Base-by-base conservation (phyloP, 2,329 filamentous ascomycete genomes). In the Scleromitrula shiraiana region DNA sequence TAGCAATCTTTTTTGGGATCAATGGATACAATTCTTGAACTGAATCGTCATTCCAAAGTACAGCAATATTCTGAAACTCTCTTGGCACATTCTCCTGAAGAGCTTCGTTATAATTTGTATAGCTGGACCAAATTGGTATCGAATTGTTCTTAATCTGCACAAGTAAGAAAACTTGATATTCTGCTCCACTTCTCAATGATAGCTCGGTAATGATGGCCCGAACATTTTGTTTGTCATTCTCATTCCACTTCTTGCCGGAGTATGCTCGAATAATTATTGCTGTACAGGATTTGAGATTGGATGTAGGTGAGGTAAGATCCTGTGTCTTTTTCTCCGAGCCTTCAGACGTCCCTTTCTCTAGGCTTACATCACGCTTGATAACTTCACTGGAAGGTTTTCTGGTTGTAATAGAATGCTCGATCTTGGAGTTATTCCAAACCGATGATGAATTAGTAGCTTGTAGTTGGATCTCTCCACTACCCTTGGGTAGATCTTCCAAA, bases 201-300 rank as follows among this genome's bases (percentile, higher is more conserved):
- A 93, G 71, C 65, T 95, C 89, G 50, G 79, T 83, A 56, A 95
- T 79, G 61, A 94, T 76, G 29, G 88, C 78, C 23, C 89, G 83
- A 33, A 95, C 79, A 46, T 82, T 82, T 63, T 90, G 80, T 60
- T 85, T 79, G 62, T 91, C 86, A 60, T 91, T 86, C 33, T 85
- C 77, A 23, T 82, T 86, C 64, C 89, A 95, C 23, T 77, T 65
- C 63, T 86, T 88, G 48, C 80, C 83, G 26, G 78, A 80, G 71
- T 85, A 91, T 0, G 85, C 83, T 30, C 88, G 80, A 30, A 95
- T 74, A 5, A 95, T 66, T 8, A 95, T 66, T 1, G 85, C 88
- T 0, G 85, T 89, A 29, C 88, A 76, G 2, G 68, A 39, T 39
- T 51, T 46, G 26, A 46, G 32, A 12, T 24, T 39, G 10, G 35